phyloP scores from a whole-genome alignment of 1,284 basidiomycete species.

The Cerioporus squamosus region DNA sequence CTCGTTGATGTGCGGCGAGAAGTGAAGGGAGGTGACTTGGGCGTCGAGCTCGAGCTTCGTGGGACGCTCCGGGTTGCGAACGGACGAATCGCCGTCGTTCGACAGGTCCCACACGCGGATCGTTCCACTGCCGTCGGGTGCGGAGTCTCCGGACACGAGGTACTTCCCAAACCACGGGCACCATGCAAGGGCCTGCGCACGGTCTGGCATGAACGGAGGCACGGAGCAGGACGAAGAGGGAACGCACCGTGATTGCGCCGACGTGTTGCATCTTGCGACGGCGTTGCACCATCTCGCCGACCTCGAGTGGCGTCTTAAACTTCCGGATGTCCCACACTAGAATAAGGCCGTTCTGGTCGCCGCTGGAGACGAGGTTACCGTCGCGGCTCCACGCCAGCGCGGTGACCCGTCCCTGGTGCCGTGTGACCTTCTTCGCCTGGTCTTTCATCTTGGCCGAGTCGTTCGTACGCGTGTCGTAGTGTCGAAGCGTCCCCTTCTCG shows the following conservation, averaged over 20 bases:
- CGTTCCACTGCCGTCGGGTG: slow-evolving; percentile 62
- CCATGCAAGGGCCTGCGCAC: slow-evolving; percentile 83
- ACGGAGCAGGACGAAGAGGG: slow-evolving; percentile 1
- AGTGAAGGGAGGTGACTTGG: slow-evolving; percentile 83
- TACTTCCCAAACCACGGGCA: slow-evolving; percentile 89
- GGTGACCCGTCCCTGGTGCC: slow-evolving; percentile 54
- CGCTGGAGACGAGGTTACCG: slow-evolving; percentile 54
- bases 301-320: slow-evolving; percentile 49
- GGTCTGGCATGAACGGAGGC: background rate
- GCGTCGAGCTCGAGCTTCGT: slow-evolving; percentile 58
- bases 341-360: slow-evolving; percentile 53
- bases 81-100: slow-evolving; percentile 50
- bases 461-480: slow-evolving; percentile 55
- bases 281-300: slow-evolving; percentile 56
- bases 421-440: slow-evolving; percentile 50
- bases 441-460: slow-evolving; percentile 54
- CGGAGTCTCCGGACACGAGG: slow-evolving; percentile 84
- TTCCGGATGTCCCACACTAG: slow-evolving; percentile 57
- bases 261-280: slow-evolving; percentile 49
- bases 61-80: slow-evolving; percentile 54
- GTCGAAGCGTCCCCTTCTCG: slow-evolving; percentile 51
- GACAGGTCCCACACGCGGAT: slow-evolving; percentile 71
- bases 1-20: slow-evolving; percentile 87
- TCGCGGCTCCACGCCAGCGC: slow-evolving; percentile 54
- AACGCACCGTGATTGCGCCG: slow-evolving; percentile 33